phyloP scores from a whole-genome alignment of 371 early-diverging fungal species.

The Rhizopus stolonifer region DNA sequence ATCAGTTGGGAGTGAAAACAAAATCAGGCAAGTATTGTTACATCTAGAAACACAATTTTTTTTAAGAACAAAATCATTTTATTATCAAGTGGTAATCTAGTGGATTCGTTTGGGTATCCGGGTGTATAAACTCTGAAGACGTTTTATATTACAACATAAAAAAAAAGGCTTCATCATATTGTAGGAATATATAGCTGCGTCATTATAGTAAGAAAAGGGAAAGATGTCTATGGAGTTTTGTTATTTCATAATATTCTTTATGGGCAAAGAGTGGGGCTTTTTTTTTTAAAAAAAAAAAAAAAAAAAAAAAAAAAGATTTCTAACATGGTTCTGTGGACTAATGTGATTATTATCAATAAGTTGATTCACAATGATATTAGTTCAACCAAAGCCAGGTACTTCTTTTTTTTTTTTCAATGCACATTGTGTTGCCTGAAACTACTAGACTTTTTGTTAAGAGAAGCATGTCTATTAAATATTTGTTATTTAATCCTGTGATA shows the following conservation, averaged over 20 bases:
- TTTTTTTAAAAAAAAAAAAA: too few species aligned
- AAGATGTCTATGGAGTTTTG: slow-evolving; percentile 91
- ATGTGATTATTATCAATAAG: slow-evolving; percentile 91
- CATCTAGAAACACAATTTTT: too few species aligned
- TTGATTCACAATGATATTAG: slow-evolving; percentile 95
- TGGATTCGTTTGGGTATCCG: slow-evolving; percentile 91
- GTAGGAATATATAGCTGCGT: slow-evolving; percentile 91
- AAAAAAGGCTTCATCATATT: slow-evolving; percentile 90
- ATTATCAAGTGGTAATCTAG: slow-evolving; percentile 95
- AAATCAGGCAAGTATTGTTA: too few species aligned
- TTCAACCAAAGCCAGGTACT: slow-evolving; percentile 92
- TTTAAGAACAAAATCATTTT: slow-evolving; percentile 85
- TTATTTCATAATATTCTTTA: slow-evolving; percentile 87
- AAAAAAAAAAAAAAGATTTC: too few species aligned
- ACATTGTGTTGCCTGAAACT: too few species aligned
- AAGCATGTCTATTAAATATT: slow-evolving; percentile 92
- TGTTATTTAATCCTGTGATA: slow-evolving; percentile 90
- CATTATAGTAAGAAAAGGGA: slow-evolving; percentile 93
- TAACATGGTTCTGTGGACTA: slow-evolving; percentile 51
- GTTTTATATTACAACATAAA: slow-evolving; percentile 34
- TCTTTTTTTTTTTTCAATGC: too few species aligned
- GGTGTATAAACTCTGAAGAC: slow-evolving; percentile 91
- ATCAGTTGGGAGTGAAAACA: slow-evolving; percentile 28
- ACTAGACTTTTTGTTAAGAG: slow-evolving; percentile 90
- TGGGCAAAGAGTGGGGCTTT: slow-evolving; percentile 68